phyloP scores from a whole-genome alignment of 257 asterid species.

The Primulina tabacum region DNA sequence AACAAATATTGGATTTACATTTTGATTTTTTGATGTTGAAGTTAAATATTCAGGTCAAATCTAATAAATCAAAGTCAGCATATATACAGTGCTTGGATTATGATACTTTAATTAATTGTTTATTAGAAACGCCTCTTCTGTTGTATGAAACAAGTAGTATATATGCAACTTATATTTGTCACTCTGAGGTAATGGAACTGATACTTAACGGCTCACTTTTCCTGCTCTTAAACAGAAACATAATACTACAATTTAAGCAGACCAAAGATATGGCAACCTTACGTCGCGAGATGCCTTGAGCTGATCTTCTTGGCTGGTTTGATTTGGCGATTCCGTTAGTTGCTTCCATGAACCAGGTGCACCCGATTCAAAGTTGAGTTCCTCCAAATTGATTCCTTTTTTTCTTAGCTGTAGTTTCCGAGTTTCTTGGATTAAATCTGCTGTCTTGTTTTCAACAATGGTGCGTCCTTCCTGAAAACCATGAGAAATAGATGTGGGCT shows the following conservation, averaged over 20 bases:
- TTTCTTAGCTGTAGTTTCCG: constrained; percentile 58
- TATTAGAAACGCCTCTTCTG: not conserved
- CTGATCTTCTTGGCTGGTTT: constrained; percentile 68
- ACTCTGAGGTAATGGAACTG: not conserved
- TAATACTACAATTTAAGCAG: not conserved
- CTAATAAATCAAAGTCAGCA: too few relatives aligned
- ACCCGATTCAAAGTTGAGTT: constrained; percentile 28
- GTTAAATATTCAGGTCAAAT: too few relatives aligned
- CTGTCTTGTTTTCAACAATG: constrained; percentile 56
- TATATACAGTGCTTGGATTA: too few relatives aligned
- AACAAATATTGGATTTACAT: too few relatives aligned
- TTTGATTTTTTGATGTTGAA: too few relatives aligned
- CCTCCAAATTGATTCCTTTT: constrained; percentile 40
- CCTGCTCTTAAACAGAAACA: not conserved
- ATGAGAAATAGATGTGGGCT: not conserved
- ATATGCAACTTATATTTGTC: not conserved
- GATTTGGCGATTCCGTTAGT: constrained; percentile 30
- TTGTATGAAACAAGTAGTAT: not conserved
- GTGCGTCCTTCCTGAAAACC: constrained; percentile 65
- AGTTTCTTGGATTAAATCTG: constrained; percentile 58
- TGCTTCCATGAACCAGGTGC: constrained; percentile 25
- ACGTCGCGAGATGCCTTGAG: constrained; percentile 98
- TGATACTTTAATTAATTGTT: too few relatives aligned
- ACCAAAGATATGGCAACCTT: constrained; percentile 49
- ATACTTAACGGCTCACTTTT: not conserved